Evolutionary conservation across 306 rosid genomes (phyloP), one percentile per base, ranked within the genome.

Genomic region (Hylodesmum podocarpum): DNA sequence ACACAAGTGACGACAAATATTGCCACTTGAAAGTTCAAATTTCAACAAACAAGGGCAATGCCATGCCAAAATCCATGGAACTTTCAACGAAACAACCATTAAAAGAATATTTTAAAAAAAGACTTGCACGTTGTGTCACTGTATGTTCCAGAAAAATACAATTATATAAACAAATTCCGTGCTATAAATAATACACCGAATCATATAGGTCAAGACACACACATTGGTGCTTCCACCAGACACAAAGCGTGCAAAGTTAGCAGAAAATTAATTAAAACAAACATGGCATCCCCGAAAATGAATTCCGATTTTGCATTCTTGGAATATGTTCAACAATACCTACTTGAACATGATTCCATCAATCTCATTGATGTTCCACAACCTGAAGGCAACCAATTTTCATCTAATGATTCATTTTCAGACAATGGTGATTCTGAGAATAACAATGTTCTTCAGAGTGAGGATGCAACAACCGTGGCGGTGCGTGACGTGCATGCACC

Each of bases 271-370:
- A 76, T n/a, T n/a, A n/a, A n/a, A n/a, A n/a, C n/a, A n/a, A 61
- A 39, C 51, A 69, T 39, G 73, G 16, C 73, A 51, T 67, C 70
- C 19, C 51, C 70, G 13, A 81, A 41, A 15, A 44, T 36, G 27
- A 67, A 77, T 10, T 82, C 66, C 12, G 55, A 82, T 3, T 33
- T 43, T 6, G 29, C 22, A 54, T 66, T 8, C 40, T 72, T 77
- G 5, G 76, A 55, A 64, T 25, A 22, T 12, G 72, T 82, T 55
- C 82, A 77, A 71, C 65, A 63, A 76, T 77, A 63, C 65, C 65
- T 76, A 27, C 68, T 82, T 10, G 46, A 22, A 5, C 28, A 64
- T 28, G 78, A 76, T 77, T 77, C 75, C 13, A 63, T 0, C 16
- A 4, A 16, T 9, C 5, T 39, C 59, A 28, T 14, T 3, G 27